Base-by-base conservation (phyloP, 768 basidiomycete species). In the Boletus rufocinnamomeus region DNA sequence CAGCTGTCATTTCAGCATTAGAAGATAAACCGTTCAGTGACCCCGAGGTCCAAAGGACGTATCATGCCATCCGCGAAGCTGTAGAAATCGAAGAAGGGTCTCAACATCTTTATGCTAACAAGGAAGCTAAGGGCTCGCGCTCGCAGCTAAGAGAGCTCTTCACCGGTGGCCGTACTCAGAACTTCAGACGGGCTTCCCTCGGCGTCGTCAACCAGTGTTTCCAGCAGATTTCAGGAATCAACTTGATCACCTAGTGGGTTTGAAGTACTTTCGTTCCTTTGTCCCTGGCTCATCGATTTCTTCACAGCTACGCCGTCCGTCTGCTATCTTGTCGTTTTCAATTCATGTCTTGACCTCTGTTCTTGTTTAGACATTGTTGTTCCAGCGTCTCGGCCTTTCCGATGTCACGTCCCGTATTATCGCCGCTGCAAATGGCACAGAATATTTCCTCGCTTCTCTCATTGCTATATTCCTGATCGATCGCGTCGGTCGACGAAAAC, bases 381-480 rank as follows among this genome's bases (percentile, higher is more conserved):
- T 84, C 58, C 82, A 84, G 65, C 76, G 80, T 19, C 76, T 87
- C n/a, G 85, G 84, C 21, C 76, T 87, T 23, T 77, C 76, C 28
- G 80, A 84, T 60, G 77, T 80, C 34, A 82, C 84, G 48, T 83
- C 84, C 2, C 79, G 84, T 44, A 81, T 87, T 52, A 81, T 86
- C 57, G 81, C 84, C 19, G 84, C 87, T 48, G 84, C 83, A 54
- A 88, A 87, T 61, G 85, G 84, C 61, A 86, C 88, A 44, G 86
- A 89, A 76, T 86, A 88, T 63, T 84, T 85, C 63, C 77, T 88
- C 56, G 86, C 87, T 54, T 90, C 88, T 35, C 78, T 89, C 32
- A 73, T 88, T 58, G 88, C 87, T 19, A 87, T 92, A 67, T 80
- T 78, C 66, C 77, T 87, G 60, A 85, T 91, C 58, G 90, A 92